Evolutionary conservation across 2,329 filamentous ascomycete genomes (phyloP), one percentile per base, ranked within the genome.

Genomic region (Mycogone perniciosa): DNA sequence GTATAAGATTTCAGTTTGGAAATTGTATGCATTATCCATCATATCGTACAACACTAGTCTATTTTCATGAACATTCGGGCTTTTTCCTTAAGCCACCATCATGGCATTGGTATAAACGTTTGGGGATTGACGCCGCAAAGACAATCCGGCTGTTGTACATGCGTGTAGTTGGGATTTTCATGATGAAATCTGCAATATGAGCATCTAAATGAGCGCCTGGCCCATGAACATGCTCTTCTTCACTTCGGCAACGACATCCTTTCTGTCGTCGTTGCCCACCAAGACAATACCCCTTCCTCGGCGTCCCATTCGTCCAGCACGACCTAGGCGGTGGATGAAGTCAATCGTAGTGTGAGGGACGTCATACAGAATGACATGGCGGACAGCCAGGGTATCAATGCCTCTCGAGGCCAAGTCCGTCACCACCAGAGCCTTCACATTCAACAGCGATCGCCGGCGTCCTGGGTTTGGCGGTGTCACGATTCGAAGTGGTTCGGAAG

Each of bases 291-390:
- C 93, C 50, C 91, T 79, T 11, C 93, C 93, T 65, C 93, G 80
- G 55, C 90, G 81, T 3, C 90, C 90, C 89, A 97, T 97, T 33
- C 93, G 81, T 0, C 93, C 93, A 1, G 93, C 89, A 51, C 93
- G 81, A 11, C 93, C 93, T 4, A 97, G 81, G 11, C 95, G 86
- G 69, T 99, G 95, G 62, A 99, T 96, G 62, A 99, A 99, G 68
- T 99, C 95, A 54, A 99, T 95, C 0, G 90, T 95, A 0, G 89
- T 95, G 65, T 97, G 92, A 4, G 93, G 93, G n/a, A 99, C 92
- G 65, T 99, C 90, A 67, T 96, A 97, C 29, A 99, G 72, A 49
- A 99, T 85, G 47, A 99, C 93, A 59, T 95, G 89, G 51, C 88
- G 81, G 13, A 97, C 92, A 13, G 89, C 86, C 31, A 96, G 71